phyloP scores from a whole-genome alignment of 129 eudicot species.

The Silybum marianum region DNA sequence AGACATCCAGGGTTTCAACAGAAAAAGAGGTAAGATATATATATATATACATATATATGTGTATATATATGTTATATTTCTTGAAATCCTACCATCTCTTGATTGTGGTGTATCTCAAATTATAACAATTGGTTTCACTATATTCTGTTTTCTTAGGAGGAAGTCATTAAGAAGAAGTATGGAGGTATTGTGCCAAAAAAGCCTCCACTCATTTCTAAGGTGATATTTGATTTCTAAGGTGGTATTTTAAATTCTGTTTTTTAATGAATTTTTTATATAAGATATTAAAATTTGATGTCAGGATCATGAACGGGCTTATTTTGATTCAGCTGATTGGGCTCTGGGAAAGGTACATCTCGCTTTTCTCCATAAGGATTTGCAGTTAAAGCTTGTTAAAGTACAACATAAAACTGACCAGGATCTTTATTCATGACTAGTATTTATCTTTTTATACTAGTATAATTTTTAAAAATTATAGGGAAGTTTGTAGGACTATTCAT shows the following conservation, averaged over 20 bases:
- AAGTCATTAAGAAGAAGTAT: constrained; percentile 69
- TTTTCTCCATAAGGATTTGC: neutral
- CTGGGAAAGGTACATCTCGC: constrained; percentile 72
- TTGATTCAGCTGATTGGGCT: constrained; percentile 99
- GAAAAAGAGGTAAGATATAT: constrained; percentile 57
- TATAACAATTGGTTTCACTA: constrained; percentile 10
- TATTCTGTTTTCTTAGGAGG: constrained; percentile 58
- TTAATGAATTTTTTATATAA: neutral
- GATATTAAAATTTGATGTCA: constrained; percentile 35
- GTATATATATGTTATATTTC: neutral
- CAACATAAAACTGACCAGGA: neutral
- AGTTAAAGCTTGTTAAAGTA: constrained; percentile 10
- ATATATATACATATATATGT: neutral
- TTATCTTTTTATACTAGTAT: too few relatives aligned
- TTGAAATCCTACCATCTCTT: neutral
- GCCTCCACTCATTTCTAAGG: constrained; percentile 94
- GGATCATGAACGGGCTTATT: constrained; percentile 98
- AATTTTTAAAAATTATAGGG: too few relatives aligned
- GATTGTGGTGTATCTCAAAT: constrained; percentile 6
- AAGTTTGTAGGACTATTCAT: too few relatives aligned
- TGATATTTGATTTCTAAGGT: constrained; percentile 88
- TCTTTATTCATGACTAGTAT: neutral
- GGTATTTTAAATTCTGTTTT: too few relatives aligned
- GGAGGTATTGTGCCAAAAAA: constrained; percentile 94
- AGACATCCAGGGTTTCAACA: constrained; percentile 47